Base-by-base conservation (phyloP, 78 protist species). In the Andalucia godoyi region DNA sequence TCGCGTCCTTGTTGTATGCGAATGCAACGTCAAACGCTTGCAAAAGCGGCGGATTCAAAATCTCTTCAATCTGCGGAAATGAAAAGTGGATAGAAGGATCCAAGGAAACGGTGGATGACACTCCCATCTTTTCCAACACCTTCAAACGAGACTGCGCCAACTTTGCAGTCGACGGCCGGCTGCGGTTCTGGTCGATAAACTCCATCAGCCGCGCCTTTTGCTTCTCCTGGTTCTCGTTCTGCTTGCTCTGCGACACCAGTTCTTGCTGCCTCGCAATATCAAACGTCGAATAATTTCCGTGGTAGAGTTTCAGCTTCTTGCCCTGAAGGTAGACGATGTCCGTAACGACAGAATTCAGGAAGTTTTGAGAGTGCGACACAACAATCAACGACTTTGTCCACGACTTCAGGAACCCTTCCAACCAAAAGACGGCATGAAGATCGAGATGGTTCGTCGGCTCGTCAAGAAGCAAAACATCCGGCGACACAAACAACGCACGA, bases 381-480 rank as follows among this genome's bases (percentile, higher is more conserved):
- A 91, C 69, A 15, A 91, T 60, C 18, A 88, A 42, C 9, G 92
- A 73, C 61, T 71, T 74, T 53, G 76, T 75, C 79, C 77, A 67
- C 39, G n/a, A 23, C n/a, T 12, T 21, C 45, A 91, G 77, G 45
- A 79, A 87, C 25, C 69, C 41, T 32, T 80, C 93, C 6, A 90
- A 77, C 96, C 96, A 91, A 29, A 79, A 76, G 39, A 84, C 90
- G 12, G 96, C 96, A 38, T 79, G 80, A 37, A 79, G 49, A 57
- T 85, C 96, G 34, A 90, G 62, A 46, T 85, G 88, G 72, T 91
- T 91, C 2, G 94, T 86, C n/a, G 97, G 97, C 77, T 91, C 97
- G 57, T 91, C 97, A 6, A 91, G 78, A 49, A 90, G 46, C 36
- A 91, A 67, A 21, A 91, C 73, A 4, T 73, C 88, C 15, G 98